Evolutionary conservation across 2,329 filamentous ascomycete species (phyloP), one percentile per base, ranked within the genome.

Genomic region (Pezizomycotina sp.): DNA sequence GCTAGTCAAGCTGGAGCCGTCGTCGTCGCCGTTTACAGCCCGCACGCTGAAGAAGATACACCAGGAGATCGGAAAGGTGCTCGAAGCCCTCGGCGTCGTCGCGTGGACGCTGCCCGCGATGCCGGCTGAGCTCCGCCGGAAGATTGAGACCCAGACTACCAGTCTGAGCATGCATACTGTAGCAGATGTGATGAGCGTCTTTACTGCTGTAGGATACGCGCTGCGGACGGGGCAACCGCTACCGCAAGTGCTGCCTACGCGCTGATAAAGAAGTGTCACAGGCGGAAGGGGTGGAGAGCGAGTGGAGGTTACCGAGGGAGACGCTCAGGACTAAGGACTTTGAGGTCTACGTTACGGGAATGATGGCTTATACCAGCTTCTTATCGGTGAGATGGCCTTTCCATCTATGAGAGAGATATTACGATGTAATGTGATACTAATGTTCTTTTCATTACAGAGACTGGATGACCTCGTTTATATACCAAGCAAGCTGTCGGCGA

Each of bases 151-250:
- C 1, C 49, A 53, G 1, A 53, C 54, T 0, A 63, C 63, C 1
- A 48, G 65, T 1, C 47, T 60, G 1, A 59, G 63, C 19, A 58
- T 64, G 10, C 51, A 53, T 1, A 53, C 53, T n/a, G 60, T 68
- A 6, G 62, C 60, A 3, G 63, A 66, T 18, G 45, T 64, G 32
- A 68, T 67, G 64, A 61, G 62, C 1, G 62, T 66, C 2, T 47
- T 68, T 1, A 54, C 52, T 1, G 56, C 66, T 3, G 48, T 64
- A 5, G 62, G 65, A 31, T 62, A 65, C 31, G 52, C 62, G 2
- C 48, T 68, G 9, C 57, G 60, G 13, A 65, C 62, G 0, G 64
- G 62, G 0, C 57, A 59, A n/a, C 56, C 65, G 1, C 46, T 65
- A 1, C 64, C 64, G 0, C 60, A 63, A 33, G 52, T 63, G 2